Percentiles rank a stretch among this genome's conserved stretches.
These are phyloP conservation scores for Uncinocarpus reesii DNA, from an alignment of 2,329 filamentous ascomycete species.

Conservation along the genomic window DNA sequence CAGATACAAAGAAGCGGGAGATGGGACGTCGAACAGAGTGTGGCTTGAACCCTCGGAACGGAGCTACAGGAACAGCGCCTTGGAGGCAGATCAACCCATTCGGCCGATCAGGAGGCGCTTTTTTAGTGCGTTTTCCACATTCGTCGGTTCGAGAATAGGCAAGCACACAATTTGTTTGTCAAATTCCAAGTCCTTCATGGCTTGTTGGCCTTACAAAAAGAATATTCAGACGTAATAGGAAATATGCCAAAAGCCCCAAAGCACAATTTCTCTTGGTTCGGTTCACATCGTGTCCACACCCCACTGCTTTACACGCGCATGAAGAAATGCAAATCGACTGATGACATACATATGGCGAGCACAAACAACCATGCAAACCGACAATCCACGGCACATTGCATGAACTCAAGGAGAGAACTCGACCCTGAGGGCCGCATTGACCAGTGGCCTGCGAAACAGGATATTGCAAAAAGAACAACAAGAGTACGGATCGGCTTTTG, in stretches of 20 bases:
- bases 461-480: background rate
- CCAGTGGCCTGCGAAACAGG: background rate
- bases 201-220: background rate
- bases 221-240: background rate
- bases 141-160: background rate
- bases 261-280: background rate
- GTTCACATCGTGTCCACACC: background rate
- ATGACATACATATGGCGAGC: slow-evolving; percentile 1
- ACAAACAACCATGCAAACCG: background rate
- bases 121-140: background rate
- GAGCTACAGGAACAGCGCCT: background rate
- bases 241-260: background rate
- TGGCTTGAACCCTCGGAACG: background rate
- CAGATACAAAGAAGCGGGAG: background rate
- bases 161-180: background rate
- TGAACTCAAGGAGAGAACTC: slow-evolving; percentile 6
- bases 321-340: slow-evolving; percentile 1
- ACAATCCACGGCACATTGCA: slow-evolving; percentile 5
- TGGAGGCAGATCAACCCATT: background rate
- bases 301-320: slow-evolving; percentile 1
- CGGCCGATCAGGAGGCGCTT: background rate
- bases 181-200: slow-evolving; percentile 2
- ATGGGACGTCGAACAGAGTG: background rate
- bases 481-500: slow-evolving; percentile 7
- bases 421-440: background rate